phyloP scores from a whole-genome alignment of 345 rosid species.

The Mallotus nudiflorus region DNA sequence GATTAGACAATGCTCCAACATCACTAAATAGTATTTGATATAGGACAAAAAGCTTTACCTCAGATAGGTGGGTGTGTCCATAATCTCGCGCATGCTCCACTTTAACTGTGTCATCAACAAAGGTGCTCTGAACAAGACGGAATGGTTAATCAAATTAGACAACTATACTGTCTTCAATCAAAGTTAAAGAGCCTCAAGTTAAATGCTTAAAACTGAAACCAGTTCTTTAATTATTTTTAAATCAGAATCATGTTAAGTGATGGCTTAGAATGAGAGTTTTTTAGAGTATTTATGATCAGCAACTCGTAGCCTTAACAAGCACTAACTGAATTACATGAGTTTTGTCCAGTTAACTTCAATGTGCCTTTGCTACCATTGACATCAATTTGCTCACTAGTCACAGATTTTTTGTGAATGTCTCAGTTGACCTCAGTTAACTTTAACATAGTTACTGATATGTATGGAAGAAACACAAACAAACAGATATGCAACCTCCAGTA shows the following conservation, averaged over 20 bases:
- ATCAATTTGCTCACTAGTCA: too few species aligned
- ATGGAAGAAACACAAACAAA: too few species aligned
- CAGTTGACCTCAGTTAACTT: too few species aligned
- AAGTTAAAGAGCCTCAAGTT: background rate
- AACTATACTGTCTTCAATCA: background rate
- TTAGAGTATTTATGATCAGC: background rate
- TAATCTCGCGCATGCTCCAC: slow-evolving; percentile 89
- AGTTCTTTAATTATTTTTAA: background rate
- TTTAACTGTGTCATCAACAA: slow-evolving; percentile 57
- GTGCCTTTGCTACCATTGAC: background rate
- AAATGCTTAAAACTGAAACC: background rate
- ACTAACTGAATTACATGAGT: background rate
- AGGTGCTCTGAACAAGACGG: slow-evolving; percentile 65
- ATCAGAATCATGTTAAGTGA: background rate
- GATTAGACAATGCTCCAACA: background rate
- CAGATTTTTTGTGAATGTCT: too few species aligned
- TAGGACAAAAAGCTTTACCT: slow-evolving; percentile 40
- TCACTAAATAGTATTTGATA: background rate
- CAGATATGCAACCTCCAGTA: too few species aligned
- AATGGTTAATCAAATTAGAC: background rate
- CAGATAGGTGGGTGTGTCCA: slow-evolving; percentile 85
- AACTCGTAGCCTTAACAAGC: background rate
- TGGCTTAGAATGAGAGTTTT: too few species aligned
- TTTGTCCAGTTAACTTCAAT: background rate
- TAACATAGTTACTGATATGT: too few species aligned